Conservation (phyloP, 257 asterid genomes). For the Plantago major region DNA sequence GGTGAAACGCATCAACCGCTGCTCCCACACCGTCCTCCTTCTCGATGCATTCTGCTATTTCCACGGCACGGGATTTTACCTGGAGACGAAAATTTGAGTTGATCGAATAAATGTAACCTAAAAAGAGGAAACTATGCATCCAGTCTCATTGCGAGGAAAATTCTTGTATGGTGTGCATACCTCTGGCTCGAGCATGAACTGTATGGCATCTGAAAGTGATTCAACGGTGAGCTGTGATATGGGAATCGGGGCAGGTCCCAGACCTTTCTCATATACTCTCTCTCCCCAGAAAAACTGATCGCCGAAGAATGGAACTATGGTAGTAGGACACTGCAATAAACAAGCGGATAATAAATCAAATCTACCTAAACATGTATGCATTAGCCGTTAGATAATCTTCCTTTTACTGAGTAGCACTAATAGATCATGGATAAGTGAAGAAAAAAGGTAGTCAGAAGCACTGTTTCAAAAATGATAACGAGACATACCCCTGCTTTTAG, state of each 20-base stretch:
- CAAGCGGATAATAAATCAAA: not conserved
- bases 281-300: conserved; percentile 99
- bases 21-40: conserved; percentile 90
- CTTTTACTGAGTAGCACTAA: too few relatives aligned
- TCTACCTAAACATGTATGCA: too few relatives aligned
- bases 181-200: conserved; percentile 93
- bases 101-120: not conserved
- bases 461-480: not conserved
- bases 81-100: conserved; percentile 17
- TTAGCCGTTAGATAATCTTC: too few relatives aligned
- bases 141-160: not conserved
- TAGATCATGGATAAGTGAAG: too few relatives aligned
- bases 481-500: conserved; percentile 82
- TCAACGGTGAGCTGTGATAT: conserved; percentile 70
- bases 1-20: conserved; percentile 91
- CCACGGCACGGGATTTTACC: conserved; percentile 79
- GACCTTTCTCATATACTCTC: conserved; percentile 61
- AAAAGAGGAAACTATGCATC: too few relatives aligned
- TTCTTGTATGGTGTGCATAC: conserved; percentile 25
- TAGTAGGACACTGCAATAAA: conserved; percentile 85
- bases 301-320: conserved; percentile 94
- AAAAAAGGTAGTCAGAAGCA: not conserved
- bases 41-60: conserved; percentile 53
- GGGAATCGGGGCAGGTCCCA: conserved; percentile 89
- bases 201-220: conserved; percentile 82